Conservation (phyloP, 2,329 filamentous ascomycete species). For the Herpotrichia juniperi region DNA sequence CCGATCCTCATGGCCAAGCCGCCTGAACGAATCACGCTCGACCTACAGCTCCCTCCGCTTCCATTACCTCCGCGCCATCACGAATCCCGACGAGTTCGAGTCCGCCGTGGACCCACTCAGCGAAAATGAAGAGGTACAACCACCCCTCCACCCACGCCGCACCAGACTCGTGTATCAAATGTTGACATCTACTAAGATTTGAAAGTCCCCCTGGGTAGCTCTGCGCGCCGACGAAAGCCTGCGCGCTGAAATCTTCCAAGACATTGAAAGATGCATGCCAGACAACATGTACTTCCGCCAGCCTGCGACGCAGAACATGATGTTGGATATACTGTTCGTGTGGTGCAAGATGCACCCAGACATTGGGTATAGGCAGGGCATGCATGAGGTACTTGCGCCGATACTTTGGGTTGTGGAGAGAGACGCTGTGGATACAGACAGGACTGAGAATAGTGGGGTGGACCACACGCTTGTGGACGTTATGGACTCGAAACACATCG, state of each 20-base stretch:
- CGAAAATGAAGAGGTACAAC: slow-evolving; percentile 72
- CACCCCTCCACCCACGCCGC: slow-evolving; percentile 23
- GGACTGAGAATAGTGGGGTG: slow-evolving; percentile 27
- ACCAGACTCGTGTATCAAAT: slow-evolving; percentile 28
- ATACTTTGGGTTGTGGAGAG: slow-evolving; percentile 83
- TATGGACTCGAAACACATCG: slow-evolving; percentile 75
- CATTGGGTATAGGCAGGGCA: slow-evolving; percentile 93
- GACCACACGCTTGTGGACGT: slow-evolving; percentile 49
- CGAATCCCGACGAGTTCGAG: slow-evolving; percentile 80
- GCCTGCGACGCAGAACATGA: slow-evolving; percentile 75
- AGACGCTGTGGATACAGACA: slow-evolving; percentile 70
- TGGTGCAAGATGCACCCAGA: slow-evolving; percentile 92
- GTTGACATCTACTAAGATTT: slow-evolving; percentile 56
- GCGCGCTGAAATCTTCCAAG: slow-evolving; percentile 88
- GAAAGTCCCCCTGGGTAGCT: slow-evolving; percentile 89
- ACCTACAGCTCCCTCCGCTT: slow-evolving; percentile 75
- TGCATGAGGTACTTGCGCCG: slow-evolving; percentile 94
- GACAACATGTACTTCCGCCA: slow-evolving; percentile 91
- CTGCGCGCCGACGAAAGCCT: slow-evolving; percentile 82
- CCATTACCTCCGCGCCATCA: slow-evolving; percentile 80
- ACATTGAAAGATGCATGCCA: slow-evolving; percentile 88
- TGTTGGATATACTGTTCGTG: slow-evolving; percentile 89
- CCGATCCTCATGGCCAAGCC: slow-evolving; percentile 70
- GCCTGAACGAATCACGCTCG: slow-evolving; percentile 70
- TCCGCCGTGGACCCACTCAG: slow-evolving; percentile 81